Percentiles rank a stretch among this genome's conserved stretches.
Conservation (phyloP, 2,329 filamentous ascomycete genomes). For the Coniochaeta ligniaria region DNA sequence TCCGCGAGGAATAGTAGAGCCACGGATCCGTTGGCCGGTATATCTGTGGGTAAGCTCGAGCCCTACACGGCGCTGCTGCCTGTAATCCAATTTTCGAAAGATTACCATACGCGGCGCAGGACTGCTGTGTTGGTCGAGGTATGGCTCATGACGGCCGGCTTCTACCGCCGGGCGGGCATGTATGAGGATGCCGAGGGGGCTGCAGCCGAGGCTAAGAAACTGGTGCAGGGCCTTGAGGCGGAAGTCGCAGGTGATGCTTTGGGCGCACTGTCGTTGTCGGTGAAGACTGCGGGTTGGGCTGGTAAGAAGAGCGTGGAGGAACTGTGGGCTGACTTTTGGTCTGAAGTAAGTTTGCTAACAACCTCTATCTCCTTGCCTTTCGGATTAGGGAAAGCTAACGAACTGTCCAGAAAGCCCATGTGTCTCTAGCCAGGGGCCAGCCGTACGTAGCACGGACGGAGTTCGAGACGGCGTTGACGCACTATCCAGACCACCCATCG, state of each 20-base stretch:
- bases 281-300: conserved; percentile 66
- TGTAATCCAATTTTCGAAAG: conserved; percentile 46
- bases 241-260: conserved; percentile 50
- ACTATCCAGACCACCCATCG: conserved; percentile 70
- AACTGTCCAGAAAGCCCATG: conserved; percentile 52
- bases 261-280: conserved; percentile 36
- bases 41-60: conserved; percentile 31
- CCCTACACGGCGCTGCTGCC: conserved; percentile 41
- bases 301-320: conserved; percentile 75
- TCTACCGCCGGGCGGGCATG: conserved; percentile 78
- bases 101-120: conserved; percentile 42
- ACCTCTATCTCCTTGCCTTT: not conserved
- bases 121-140: conserved; percentile 61
- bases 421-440: conserved; percentile 53
- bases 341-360: conserved; percentile 54
- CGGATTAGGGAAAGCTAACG: conserved; percentile 17
- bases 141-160: conserved; percentile 83
- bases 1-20: conserved; percentile 30
- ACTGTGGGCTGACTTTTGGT: conserved; percentile 75
- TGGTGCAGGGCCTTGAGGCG: conserved; percentile 64
- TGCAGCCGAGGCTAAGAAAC: conserved; percentile 71
- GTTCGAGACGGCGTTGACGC: conserved; percentile 76
- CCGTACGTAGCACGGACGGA: conserved; percentile 65
- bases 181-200: conserved; percentile 75
- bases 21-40: conserved; percentile 28